These are phyloP conservation scores for Teratosphaeria destructans DNA, from an alignment of 2,329 filamentous ascomycete genomes.

Conservation along the genomic window DNA sequence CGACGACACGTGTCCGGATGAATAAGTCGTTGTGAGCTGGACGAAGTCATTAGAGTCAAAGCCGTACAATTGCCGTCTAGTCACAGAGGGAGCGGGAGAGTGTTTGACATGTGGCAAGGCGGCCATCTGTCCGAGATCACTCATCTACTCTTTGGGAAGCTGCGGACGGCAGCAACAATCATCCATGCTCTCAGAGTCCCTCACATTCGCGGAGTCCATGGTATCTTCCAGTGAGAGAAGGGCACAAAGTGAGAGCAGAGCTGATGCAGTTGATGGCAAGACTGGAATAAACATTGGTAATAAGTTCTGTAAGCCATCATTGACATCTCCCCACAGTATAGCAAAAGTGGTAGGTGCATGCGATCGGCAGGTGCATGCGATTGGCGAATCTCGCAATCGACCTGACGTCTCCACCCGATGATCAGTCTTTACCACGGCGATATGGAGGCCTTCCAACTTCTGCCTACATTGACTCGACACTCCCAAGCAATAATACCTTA, in stretches of 20 bases:
- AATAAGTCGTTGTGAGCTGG: too few species aligned
- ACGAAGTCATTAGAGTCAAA: too few species aligned
- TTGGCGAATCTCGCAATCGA: background rate
- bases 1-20: too few species aligned
- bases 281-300: background rate
- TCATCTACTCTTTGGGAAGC: too few species aligned
- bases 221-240: too few species aligned
- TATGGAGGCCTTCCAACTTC: background rate
- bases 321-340: background rate
- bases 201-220: too few species aligned
- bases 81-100: too few species aligned
- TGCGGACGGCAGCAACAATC: too few species aligned
- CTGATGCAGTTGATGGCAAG: background rate
- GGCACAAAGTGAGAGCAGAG: background rate
- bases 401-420: background rate
- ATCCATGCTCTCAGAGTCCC: too few species aligned
- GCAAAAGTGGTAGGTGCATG: background rate
- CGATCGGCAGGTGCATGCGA: background rate
- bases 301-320: background rate
- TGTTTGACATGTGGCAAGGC: too few species aligned
- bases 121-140: too few species aligned
- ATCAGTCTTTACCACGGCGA: background rate
- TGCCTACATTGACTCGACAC: background rate
- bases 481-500: background rate
- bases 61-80: too few species aligned